Percentiles rank a stretch among this genome's conserved stretches.
phyloP scores from a whole-genome alignment of 2,329 filamentous ascomycete genomes.

The Diplodia corticola region DNA sequence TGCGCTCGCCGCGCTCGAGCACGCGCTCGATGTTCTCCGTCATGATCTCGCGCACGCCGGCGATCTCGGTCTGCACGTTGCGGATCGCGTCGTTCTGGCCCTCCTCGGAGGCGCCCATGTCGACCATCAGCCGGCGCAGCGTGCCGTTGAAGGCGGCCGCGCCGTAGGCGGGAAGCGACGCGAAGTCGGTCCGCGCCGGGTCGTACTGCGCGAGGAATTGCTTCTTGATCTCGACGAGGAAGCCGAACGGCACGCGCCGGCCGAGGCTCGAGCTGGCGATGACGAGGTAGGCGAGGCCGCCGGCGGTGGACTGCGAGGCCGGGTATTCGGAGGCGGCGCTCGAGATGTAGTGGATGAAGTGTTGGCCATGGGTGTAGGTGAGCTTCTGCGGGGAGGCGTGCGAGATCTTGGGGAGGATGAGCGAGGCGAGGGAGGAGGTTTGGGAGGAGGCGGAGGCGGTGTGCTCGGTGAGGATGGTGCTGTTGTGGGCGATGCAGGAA shows the following conservation, averaged over 20 bases:
- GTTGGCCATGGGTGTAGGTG: constrained; percentile 87
- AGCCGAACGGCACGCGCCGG: constrained; percentile 88
- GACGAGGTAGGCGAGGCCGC: constrained; percentile 88
- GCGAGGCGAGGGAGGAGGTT: constrained; percentile 81
- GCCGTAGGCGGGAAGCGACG: constrained; percentile 81
- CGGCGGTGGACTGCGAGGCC: constrained; percentile 58
- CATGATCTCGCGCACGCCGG: constrained; percentile 91
- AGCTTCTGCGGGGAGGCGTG: constrained; percentile 81
- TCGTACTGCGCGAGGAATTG: constrained; percentile 76
- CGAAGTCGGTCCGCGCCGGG: constrained; percentile 68
- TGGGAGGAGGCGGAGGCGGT: constrained; percentile 80
- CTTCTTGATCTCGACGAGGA: constrained; percentile 85
- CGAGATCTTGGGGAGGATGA: constrained; percentile 92
- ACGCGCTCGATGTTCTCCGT: constrained; percentile 91
- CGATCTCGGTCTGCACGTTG: constrained; percentile 85
- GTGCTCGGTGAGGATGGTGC: constrained; percentile 90
- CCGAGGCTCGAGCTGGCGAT: constrained; percentile 79
- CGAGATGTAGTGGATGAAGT: constrained; percentile 95
- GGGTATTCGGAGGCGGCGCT: constrained; percentile 71
- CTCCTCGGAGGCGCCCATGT: constrained; percentile 76
- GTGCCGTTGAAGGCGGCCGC: constrained; percentile 82
- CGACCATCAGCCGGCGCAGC: constrained; percentile 75
- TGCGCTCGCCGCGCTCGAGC: constrained; percentile 82
- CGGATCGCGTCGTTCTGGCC: constrained; percentile 78
- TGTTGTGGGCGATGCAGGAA: constrained; percentile 90